Evolutionary conservation across 306 rosid species (phyloP), one percentile per base, ranked within the genome.

Genomic region (Corylus americana): DNA sequence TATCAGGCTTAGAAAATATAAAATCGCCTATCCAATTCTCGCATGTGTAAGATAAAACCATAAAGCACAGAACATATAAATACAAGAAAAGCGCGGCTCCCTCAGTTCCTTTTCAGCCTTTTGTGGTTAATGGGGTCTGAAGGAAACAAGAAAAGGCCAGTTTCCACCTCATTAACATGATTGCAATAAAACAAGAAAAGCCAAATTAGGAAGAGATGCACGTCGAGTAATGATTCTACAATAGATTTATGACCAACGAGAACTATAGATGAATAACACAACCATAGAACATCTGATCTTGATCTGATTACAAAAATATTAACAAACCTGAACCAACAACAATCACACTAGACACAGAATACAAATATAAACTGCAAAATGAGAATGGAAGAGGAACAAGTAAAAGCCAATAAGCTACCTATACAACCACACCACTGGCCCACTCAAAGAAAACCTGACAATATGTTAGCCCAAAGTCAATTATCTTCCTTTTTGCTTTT

Each of bases 401-500:
- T 77, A 44, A 71, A 77, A 81, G 62, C 83, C 89, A 85, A 85
- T 81, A 84, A 81, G 85, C 92, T 85, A 89, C 91, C 98, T 93
- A 89, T 96, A 91, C 97, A 89, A 87, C 85, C 94, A 89, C 94
- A 88, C 82, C 91, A 91, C 77, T 78, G 84, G 78, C 76, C 75
- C 90, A 80, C 91, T 84, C 91, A 74, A 78, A 83, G 76, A 83
- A 87, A 85, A 87, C 89, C 90, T 89, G 83, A 83, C 89, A 88
- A 76, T 83, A 83, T 83, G 90, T 93, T 90, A 93, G 99, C 89
- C 88, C 92, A 88, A 79, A 86, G 96, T 93, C 90, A 89, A 88
- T 81, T 59, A 55, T 82, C 82, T 86, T 86, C 80, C 89, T 80
- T 77, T 79, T 84, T 81, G 82, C 88, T 78, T 80, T 83, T 80